Percentiles rank a stretch among this genome's conserved stretches.
Conservation (phyloP, 1,284 basidiomycete species). For the Microbotryum lychnidis-dioicae region DNA sequence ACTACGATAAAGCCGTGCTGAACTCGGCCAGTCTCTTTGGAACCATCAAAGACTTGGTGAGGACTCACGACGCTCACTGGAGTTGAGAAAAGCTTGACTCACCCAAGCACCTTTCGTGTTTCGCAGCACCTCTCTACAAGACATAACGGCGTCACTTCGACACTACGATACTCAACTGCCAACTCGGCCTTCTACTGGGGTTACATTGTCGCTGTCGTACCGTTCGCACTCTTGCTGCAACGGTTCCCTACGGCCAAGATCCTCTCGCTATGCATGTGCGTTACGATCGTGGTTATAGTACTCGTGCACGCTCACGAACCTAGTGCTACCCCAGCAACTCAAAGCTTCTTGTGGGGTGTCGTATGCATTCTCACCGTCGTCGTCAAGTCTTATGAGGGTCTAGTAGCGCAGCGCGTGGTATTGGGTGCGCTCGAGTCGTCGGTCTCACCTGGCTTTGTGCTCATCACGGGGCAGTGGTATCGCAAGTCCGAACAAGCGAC, state of each 20-base stretch:
- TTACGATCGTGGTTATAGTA: background rate
- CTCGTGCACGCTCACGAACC: background rate
- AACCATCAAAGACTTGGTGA: slow-evolving; percentile 43
- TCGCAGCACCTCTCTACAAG: slow-evolving; percentile 34
- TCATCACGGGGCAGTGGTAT: slow-evolving; percentile 47
- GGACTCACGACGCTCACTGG: background rate
- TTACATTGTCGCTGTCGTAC: slow-evolving; percentile 37
- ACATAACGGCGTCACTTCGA: slow-evolving; percentile 37
- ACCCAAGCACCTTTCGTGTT: background rate
- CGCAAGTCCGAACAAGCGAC: slow-evolving; percentile 40
- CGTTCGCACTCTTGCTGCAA: slow-evolving; percentile 44
- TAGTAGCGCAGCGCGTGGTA: slow-evolving; percentile 46
- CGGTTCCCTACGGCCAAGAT: slow-evolving; percentile 43
- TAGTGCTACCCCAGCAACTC: background rate
- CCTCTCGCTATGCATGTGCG: slow-evolving; percentile 35
- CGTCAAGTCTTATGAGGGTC: slow-evolving; percentile 41
- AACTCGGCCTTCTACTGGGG: slow-evolving; percentile 46
- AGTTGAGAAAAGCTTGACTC: background rate
- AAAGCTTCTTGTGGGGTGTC: slow-evolving; percentile 45
- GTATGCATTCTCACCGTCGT: slow-evolving; percentile 46
- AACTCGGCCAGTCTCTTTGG: slow-evolving; percentile 47
- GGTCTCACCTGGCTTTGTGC: slow-evolving; percentile 47
- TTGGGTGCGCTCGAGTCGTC: slow-evolving; percentile 45
- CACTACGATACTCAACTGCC: slow-evolving; percentile 40
- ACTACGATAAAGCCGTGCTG: slow-evolving; percentile 47